These are phyloP conservation scores for Fimicolochytrium jonesii DNA, from an alignment of 192 early-diverging fungal genomes.

Conservation along the genomic window DNA sequence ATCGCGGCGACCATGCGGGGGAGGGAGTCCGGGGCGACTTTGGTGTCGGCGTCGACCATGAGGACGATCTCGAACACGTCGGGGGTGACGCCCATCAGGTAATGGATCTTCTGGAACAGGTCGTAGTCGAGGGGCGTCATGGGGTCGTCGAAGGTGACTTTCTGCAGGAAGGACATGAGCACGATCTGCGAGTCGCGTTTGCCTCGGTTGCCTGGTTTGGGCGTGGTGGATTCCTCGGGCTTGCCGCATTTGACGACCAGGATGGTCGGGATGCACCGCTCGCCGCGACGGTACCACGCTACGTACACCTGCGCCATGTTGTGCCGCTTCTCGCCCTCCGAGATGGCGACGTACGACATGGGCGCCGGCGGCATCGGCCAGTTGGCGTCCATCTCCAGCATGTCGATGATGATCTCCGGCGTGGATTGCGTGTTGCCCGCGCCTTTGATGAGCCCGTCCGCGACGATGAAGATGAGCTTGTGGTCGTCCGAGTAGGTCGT, in stretches of 20 bases:
- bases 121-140: slow-evolving; percentile 88
- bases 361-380: slow-evolving; percentile 38
- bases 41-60: slow-evolving; percentile 92
- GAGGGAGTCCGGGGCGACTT: slow-evolving; percentile 51
- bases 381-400: slow-evolving; percentile 57
- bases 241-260: slow-evolving; percentile 52
- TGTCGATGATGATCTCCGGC: slow-evolving; percentile 77
- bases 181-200: slow-evolving; percentile 97
- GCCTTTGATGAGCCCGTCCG: slow-evolving; percentile 71
- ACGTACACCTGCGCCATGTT: slow-evolving; percentile 82
- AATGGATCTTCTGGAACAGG: slow-evolving; percentile 81
- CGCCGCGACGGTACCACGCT: slow-evolving; percentile 43
- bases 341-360: slow-evolving; percentile 72
- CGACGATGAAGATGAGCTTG: slow-evolving; percentile 86
- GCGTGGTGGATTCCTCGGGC: slow-evolving; percentile 24
- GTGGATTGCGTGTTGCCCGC: slow-evolving; percentile 76
- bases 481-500: slow-evolving; percentile 83
- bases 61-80: slow-evolving; percentile 66
- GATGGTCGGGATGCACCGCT: slow-evolving; percentile 40
- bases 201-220: slow-evolving; percentile 69
- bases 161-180: slow-evolving; percentile 90
- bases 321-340: slow-evolving; percentile 81
- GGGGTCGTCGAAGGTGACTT: slow-evolving; percentile 74
- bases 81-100: slow-evolving; percentile 80
- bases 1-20: slow-evolving; percentile 56